These are phyloP conservation scores for Candida hungchunana DNA, from an alignment of 805 yeast species.

Conservation along the genomic window DNA sequence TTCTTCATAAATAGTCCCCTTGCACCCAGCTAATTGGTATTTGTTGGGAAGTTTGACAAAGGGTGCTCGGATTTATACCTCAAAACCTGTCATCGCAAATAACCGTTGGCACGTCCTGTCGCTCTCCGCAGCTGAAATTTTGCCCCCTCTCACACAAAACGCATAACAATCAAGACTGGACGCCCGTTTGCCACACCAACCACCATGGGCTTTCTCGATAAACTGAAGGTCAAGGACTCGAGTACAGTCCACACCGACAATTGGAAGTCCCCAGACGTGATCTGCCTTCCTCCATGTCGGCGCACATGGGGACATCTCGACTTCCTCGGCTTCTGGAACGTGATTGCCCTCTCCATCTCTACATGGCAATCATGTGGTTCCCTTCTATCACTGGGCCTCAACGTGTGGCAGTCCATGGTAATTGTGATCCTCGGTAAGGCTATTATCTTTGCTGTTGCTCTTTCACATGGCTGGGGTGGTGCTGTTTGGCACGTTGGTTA, in stretches of 20 bases:
- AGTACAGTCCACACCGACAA: slow-evolving; percentile 18
- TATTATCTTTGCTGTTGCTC: slow-evolving; percentile 37
- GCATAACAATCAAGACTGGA: no score
- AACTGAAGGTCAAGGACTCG: slow-evolving; percentile 21
- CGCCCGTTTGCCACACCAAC: no score
- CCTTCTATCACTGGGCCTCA: slow-evolving; percentile 38
- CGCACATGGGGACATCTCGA: slow-evolving; percentile 44
- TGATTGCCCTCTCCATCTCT: slow-evolving; percentile 35
- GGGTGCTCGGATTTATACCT: no score
- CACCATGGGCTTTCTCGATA: slow-evolving; percentile 8
- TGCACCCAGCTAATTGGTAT: no score
- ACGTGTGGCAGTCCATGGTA: slow-evolving; percentile 41
- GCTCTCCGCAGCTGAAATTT: no score
- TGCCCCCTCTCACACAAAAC: no score
- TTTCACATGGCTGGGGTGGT: slow-evolving; percentile 44
- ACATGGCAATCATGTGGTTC: slow-evolving; percentile 42
- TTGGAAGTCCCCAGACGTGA: slow-evolving; percentile 37
- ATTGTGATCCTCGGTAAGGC: slow-evolving; percentile 38
- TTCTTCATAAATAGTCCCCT: no score
- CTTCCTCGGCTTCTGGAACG: slow-evolving; percentile 40
- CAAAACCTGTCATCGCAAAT: no score
- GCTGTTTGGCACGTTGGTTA: slow-evolving; percentile 47
- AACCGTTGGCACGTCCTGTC: no score
- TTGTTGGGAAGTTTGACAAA: no score
- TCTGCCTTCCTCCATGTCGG: slow-evolving; percentile 41